These are phyloP conservation scores for Potentilla sterilis DNA, from an alignment of 306 rosid species.

Conservation along the genomic window DNA sequence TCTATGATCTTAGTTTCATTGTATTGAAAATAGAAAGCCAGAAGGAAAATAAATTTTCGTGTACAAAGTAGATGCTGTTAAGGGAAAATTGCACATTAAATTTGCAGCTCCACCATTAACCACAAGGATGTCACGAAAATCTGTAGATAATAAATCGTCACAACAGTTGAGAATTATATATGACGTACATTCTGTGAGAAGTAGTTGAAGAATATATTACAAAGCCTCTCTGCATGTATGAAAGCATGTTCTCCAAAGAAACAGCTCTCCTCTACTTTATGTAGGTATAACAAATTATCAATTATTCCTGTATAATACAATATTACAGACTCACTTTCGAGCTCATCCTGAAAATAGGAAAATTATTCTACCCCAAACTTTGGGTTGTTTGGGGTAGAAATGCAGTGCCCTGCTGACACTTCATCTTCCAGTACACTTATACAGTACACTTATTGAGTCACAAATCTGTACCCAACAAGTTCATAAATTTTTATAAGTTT, in stretches of 20 bases:
- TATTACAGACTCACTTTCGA: slow-evolving; percentile 21
- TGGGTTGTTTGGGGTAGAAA: slow-evolving; percentile 22
- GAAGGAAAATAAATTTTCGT: not conserved
- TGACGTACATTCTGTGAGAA: not conserved
- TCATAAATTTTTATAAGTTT: slow-evolving; percentile 28
- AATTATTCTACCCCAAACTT: slow-evolving; percentile 18
- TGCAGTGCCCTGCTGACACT: slow-evolving; percentile 11
- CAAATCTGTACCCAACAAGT: slow-evolving; percentile 4
- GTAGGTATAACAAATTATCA: not conserved
- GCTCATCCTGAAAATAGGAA: slow-evolving; percentile 14
- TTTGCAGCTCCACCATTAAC: not conserved
- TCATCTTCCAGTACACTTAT: slow-evolving; percentile 20
- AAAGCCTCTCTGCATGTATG: not conserved
- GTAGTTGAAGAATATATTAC: not conserved
- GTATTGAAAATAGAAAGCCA: not conserved
- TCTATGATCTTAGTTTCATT: not conserved
- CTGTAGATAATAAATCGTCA: not conserved
- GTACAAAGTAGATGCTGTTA: no score
- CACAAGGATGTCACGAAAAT: not conserved
- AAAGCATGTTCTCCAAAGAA: slow-evolving; percentile 17
- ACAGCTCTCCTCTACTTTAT: slow-evolving; percentile 16
- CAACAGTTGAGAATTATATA: not conserved
- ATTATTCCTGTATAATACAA: slow-evolving; percentile 15
- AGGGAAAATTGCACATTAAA: not conserved
- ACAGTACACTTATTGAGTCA: not conserved